Conservation (phyloP, 257 asterid species). For the Coffea eugenioides region DNA sequence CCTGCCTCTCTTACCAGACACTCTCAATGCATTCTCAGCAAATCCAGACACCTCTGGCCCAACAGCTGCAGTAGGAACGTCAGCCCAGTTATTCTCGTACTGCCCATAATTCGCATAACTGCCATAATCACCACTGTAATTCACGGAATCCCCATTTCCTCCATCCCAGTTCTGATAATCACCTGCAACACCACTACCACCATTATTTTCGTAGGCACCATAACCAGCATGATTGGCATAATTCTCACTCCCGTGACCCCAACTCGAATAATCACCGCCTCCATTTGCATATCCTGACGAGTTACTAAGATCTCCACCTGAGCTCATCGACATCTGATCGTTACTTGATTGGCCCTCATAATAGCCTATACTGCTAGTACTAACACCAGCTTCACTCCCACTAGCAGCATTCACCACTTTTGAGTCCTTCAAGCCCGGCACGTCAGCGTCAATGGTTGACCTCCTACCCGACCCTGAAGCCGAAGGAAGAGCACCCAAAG, state of each 20-base stretch:
- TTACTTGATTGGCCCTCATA: slow-evolving; percentile 27
- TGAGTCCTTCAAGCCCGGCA: slow-evolving; percentile 30
- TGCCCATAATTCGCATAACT: slow-evolving; percentile 38
- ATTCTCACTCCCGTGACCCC: slow-evolving; percentile 34
- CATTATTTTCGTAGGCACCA: slow-evolving; percentile 20
- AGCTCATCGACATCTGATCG: slow-evolving; percentile 19
- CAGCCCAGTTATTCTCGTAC: slow-evolving; percentile 44
- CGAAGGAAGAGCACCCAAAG: slow-evolving; percentile 61
- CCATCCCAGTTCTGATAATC: slow-evolving; percentile 39
- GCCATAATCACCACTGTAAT: slow-evolving; percentile 32
- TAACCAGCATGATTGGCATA: slow-evolving; percentile 34
- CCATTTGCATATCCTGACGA: slow-evolving; percentile 17
- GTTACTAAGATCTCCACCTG: slow-evolving; percentile 15
- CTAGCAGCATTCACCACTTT: slow-evolving; percentile 17
- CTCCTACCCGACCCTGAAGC: slow-evolving; percentile 66
- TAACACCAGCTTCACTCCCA: slow-evolving; percentile 23
- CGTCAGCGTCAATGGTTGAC: slow-evolving; percentile 60
- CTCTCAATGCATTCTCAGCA: slow-evolving; percentile 39
- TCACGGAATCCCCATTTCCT: slow-evolving; percentile 25
- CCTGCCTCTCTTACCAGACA: slow-evolving; percentile 73
- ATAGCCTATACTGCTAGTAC: slow-evolving; percentile 24
- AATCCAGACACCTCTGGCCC: slow-evolving; percentile 41
- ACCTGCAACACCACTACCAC: slow-evolving; percentile 31
- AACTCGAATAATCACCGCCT: slow-evolving; percentile 31
- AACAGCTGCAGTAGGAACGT: slow-evolving; percentile 25